Conservation (phyloP, 352 stramenopile genomes). For the Pilasporangium apinafurcum region DNA sequence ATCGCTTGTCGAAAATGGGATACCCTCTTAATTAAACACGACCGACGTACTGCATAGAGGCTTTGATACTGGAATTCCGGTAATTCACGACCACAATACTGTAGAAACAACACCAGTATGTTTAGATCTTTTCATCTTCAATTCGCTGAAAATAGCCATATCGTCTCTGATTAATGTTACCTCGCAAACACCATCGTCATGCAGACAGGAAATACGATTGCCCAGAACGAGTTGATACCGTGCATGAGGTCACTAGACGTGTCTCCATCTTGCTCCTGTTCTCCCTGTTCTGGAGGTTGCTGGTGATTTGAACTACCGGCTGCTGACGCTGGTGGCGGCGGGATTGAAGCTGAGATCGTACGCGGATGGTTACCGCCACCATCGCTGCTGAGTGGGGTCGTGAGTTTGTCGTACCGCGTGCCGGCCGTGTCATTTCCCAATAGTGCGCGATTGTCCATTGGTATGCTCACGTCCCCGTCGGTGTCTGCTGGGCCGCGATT, state of each 20-base stretch:
- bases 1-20: background rate
- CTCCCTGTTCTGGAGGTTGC: slow-evolving; percentile 6
- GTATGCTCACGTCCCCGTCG: slow-evolving; percentile 16
- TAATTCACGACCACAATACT: slow-evolving; percentile 85
- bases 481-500: no score
- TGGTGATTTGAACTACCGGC: slow-evolving; percentile 5
- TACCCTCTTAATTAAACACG: background rate
- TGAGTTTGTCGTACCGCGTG: slow-evolving; percentile 54
- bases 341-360: slow-evolving; percentile 3
- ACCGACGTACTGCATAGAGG: slow-evolving; percentile 63
- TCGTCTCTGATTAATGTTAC: background rate
- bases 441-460: slow-evolving; percentile 25
- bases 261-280: slow-evolving; percentile 15
- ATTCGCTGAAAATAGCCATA: no score
- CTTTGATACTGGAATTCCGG: slow-evolving; percentile 63
- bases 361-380: slow-evolving; percentile 3
- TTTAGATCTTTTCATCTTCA: background rate
- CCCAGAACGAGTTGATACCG: slow-evolving; percentile 86
- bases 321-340: slow-evolving; percentile 4
- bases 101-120: background rate
- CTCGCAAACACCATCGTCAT: slow-evolving; percentile 75
- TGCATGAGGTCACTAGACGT: slow-evolving; percentile 74
- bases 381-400: slow-evolving; percentile 35
- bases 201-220: slow-evolving; percentile 74
- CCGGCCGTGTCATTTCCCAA: slow-evolving; percentile 8